phyloP scores from a whole-genome alignment of 2,329 filamentous ascomycete species.

The Sporothrix euskadiensis region DNA sequence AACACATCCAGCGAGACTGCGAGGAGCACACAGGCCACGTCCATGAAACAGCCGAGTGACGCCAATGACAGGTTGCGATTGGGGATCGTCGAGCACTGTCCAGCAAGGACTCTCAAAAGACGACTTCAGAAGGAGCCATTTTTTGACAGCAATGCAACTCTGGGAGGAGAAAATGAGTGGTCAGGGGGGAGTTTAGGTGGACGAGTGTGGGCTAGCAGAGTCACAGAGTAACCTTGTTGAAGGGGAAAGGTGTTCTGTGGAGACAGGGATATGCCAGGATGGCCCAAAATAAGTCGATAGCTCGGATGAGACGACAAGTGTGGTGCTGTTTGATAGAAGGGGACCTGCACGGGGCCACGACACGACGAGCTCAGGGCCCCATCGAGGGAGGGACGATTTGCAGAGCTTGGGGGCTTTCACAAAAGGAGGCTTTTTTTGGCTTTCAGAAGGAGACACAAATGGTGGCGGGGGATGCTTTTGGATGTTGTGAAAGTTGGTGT shows the following conservation, averaged over 20 bases:
- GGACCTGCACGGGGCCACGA: constrained; percentile 6
- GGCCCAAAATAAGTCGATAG: constrained; percentile 30
- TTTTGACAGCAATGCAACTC: constrained; percentile 23
- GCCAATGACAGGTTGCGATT: constrained; percentile 34
- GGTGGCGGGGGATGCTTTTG: background rate
- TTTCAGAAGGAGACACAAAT: background rate
- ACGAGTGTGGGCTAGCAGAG: background rate
- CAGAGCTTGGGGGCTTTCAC: background rate
- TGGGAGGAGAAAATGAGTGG: background rate
- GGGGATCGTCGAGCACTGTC: constrained; percentile 23
- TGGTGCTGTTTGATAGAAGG: constrained; percentile 30
- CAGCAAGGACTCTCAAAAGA: constrained; percentile 21
- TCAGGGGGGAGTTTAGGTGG: background rate
- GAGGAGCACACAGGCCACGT: constrained; percentile 29
- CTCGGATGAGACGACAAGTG: constrained; percentile 38
- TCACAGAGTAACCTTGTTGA: constrained; percentile 17
- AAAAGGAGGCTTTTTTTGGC: background rate
- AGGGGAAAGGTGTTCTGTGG: background rate
- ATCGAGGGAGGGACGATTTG: background rate
- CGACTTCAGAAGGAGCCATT: constrained; percentile 2
- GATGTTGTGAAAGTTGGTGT: constrained; percentile 3
- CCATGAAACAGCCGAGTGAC: constrained; percentile 42
- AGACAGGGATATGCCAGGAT: background rate
- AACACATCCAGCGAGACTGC: constrained; percentile 4
- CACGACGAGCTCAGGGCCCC: constrained; percentile 29